Evolutionary conservation across 1,139 yeast genomes (phyloP).

Genomic region (Trichomonascaceae sp.): DNA sequence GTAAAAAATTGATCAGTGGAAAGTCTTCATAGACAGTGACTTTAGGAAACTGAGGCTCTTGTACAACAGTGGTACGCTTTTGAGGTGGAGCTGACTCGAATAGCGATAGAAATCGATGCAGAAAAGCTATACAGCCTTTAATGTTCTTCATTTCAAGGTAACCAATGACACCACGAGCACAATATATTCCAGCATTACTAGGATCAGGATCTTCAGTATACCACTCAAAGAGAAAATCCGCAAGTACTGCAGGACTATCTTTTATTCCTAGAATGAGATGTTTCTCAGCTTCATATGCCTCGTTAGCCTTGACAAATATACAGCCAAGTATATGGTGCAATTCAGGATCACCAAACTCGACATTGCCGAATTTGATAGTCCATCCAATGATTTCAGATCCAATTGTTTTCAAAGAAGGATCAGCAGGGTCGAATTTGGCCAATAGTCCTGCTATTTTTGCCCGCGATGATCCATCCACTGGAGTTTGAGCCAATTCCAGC

Average conservation of each 20-base stretch:
- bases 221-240: constrained; percentile 56
- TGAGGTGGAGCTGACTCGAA: constrained; percentile 17
- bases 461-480: constrained; percentile 32
- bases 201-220: constrained; percentile 31
- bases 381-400: constrained; percentile 50
- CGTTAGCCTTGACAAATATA: constrained; percentile 41
- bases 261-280: constrained; percentile 65
- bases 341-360: constrained; percentile 65
- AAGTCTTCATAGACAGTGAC: constrained; percentile 29
- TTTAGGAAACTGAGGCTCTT: constrained; percentile 6
- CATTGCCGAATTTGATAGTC: constrained; percentile 47
- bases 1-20: constrained; percentile 59
- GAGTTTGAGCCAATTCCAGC: constrained; percentile 45
- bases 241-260: constrained; percentile 50
- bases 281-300: constrained; percentile 46
- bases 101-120: constrained; percentile 37
- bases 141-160: constrained; percentile 61
- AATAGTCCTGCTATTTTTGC: constrained; percentile 39
- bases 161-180: constrained; percentile 64
- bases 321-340: constrained; percentile 71
- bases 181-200: constrained; percentile 40
- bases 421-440: constrained; percentile 50
- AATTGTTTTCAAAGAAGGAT: constrained; percentile 61
- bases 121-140: constrained; percentile 47
- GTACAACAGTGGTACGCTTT: neutral